A percentile compares a stretch with the other conserved stretches of the same genome.
Evolutionary conservation across 23 red algal species (phyloP).

Genomic region (Agarophyton chilense): DNA sequence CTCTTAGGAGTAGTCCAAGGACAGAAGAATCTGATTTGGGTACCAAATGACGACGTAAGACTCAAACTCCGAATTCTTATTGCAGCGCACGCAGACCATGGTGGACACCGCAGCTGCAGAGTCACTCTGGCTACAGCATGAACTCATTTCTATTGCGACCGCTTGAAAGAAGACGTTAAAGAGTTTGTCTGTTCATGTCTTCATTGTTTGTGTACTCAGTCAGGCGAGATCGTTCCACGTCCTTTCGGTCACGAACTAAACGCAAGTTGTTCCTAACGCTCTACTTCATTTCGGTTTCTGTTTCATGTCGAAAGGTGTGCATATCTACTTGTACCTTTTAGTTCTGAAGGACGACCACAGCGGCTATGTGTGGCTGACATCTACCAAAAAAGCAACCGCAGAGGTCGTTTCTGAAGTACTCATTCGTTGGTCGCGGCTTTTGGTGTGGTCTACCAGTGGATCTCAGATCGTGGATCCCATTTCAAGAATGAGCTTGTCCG

Average conservation of each 20-base stretch:
- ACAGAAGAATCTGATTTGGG: too few species aligned
- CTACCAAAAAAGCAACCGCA: background rate
- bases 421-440: conserved; percentile 26
- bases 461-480: conserved; percentile 40
- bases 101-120: too few species aligned
- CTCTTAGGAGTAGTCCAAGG: too few species aligned
- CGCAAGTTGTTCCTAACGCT: background rate
- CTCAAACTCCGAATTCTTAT: too few species aligned
- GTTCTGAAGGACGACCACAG: conserved; percentile 36
- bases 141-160: background rate
- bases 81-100: too few species aligned
- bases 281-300: conserved; percentile 37
- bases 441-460: conserved; percentile 24
- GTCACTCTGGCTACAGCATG: too few species aligned
- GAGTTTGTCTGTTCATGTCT: background rate
- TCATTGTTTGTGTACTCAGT: background rate
- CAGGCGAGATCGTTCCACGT: background rate
- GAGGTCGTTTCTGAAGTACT: conserved; percentile 13
- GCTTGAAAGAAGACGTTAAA: background rate
- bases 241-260: conserved; percentile 15
- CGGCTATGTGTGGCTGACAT: conserved; percentile 31
- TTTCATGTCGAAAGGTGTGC: conserved; percentile 22
- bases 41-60: too few species aligned
- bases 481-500: conserved; percentile 43
- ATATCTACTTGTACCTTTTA: background rate